These are phyloP conservation scores for Dalbergia cultrata DNA, from an alignment of 306 rosid species.

Conservation along the genomic window DNA sequence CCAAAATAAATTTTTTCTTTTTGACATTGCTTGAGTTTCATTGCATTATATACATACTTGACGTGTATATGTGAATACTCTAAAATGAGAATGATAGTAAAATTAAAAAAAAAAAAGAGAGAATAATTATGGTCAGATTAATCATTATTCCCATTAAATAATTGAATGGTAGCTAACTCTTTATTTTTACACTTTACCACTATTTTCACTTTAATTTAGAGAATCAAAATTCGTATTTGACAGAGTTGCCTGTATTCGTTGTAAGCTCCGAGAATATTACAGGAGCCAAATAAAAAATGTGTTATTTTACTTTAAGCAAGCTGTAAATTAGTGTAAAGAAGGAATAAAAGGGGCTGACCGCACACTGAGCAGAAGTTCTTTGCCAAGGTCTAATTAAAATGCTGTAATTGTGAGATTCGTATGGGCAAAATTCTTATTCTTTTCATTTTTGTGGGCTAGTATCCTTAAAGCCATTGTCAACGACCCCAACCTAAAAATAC, in stretches of 20 bases:
- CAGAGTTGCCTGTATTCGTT: background rate
- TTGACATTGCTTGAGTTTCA: no score
- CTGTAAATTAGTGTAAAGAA: slow-evolving; percentile 4
- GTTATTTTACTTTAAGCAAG: slow-evolving; percentile 33
- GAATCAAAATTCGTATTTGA: no score
- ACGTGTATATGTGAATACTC: no score
- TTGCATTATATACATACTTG: no score
- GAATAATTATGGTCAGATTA: no score
- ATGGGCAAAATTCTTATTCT: slow-evolving; percentile 13
- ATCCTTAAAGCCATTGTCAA: slow-evolving; percentile 42
- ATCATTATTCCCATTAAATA: no score
- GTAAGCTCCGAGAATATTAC: background rate
- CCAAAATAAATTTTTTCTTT: no score
- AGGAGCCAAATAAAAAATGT: background rate
- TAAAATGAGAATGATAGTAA: no score
- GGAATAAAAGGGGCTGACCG: slow-evolving; percentile 9
- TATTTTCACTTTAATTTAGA: no score
- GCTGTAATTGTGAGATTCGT: background rate
- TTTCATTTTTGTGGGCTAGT: slow-evolving; percentile 20
- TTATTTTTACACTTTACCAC: no score
- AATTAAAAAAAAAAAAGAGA: no score
- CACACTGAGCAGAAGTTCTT: background rate
- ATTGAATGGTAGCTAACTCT: no score
- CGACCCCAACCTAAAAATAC: slow-evolving; percentile 11
- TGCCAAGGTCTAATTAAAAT: background rate